Evolutionary conservation across 805 yeast species (phyloP).

Genomic region (Myxozyma mucilagina): DNA sequence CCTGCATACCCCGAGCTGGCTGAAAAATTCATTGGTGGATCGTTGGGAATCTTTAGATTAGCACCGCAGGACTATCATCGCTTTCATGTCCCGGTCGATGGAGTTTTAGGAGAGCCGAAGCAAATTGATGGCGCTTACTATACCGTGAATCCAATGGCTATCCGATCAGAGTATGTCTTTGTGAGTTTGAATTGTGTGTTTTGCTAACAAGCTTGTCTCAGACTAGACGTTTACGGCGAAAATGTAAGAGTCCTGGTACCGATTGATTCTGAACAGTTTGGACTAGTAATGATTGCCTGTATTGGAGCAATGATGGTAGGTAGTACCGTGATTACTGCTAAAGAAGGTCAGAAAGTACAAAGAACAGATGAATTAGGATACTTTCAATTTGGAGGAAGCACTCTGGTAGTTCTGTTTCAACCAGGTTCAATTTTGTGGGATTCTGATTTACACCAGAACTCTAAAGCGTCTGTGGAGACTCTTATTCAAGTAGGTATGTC

Average conservation of each 20-base stretch:
- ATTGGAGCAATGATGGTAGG: constrained; percentile 99
- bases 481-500: constrained; percentile 79
- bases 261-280: constrained; percentile 73
- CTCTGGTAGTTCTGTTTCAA: constrained; percentile 69
- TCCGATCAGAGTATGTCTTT: constrained; percentile 56
- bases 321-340: constrained; percentile 69
- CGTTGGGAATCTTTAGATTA: constrained; percentile 76
- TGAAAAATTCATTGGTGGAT: constrained; percentile 48
- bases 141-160: constrained; percentile 97
- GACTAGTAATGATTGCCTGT: constrained; percentile 71
- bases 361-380: constrained; percentile 89
- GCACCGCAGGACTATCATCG: constrained; percentile 98
- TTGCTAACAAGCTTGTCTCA: not conserved
- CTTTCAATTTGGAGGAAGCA: constrained; percentile 95
- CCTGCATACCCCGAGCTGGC: constrained; percentile 44
- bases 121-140: constrained; percentile 86
- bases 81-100: constrained; percentile 85
- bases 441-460: constrained; percentile 68
- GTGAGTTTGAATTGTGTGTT: not conserved
- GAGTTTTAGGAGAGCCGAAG: constrained; percentile 63
- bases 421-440: constrained; percentile 53
- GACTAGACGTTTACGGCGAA: constrained; percentile 87
- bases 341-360: constrained; percentile 56
- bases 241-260: constrained; percentile 79
- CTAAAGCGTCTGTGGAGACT: constrained; percentile 72